A percentile compares a stretch with the other conserved stretches of the same genome.
phyloP scores from a whole-genome alignment of 140 eudicot genomes.

The Flaveria floridana region DNA sequence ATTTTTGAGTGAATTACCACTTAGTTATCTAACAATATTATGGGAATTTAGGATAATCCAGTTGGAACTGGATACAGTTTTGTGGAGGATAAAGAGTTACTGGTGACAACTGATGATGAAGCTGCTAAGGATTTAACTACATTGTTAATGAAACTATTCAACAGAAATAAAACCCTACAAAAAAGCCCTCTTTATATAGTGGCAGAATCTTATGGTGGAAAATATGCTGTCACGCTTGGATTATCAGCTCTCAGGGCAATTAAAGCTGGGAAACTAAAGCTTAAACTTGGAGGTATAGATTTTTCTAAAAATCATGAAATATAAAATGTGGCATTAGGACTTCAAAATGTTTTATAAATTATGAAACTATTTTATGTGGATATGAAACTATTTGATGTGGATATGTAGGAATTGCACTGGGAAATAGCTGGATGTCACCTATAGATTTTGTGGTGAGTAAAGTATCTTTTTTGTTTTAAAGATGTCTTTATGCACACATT shows the following conservation, averaged over 20 bases:
- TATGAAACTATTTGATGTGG: conserved; percentile 24
- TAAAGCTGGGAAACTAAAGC: conserved; percentile 59
- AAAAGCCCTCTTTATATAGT: conserved; percentile 70
- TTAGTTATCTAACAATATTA: not conserved
- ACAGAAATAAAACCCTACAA: conserved; percentile 49
- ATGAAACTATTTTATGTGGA: conserved; percentile 19
- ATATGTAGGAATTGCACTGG: conserved; percentile 64
- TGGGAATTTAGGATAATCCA: conserved; percentile 68
- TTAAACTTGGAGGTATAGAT: conserved; percentile 69
- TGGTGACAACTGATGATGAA: conserved; percentile 79
- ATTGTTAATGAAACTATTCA: conserved; percentile 55
- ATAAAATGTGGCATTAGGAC: not conserved
- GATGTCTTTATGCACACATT: conserved; percentile 7
- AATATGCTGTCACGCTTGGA: conserved; percentile 83
- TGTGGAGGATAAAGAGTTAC: conserved; percentile 61
- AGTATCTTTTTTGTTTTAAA: not conserved
- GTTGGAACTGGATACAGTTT: conserved; percentile 93
- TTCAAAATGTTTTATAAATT: not conserved
- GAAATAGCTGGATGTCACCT: conserved; percentile 85
- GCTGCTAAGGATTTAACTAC: conserved; percentile 71
- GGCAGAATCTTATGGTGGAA: conserved; percentile 94
- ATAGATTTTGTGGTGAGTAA: conserved; percentile 70
- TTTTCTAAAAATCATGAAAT: conserved; percentile 2
- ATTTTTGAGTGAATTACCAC: not conserved
- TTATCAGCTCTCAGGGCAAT: conserved; percentile 77